Evolutionary conservation across 495 filamentous ascomycete genomes (phyloP), one percentile per base, ranked within the genome.

Genomic region (Friedmanniomyces endolithicus): DNA sequence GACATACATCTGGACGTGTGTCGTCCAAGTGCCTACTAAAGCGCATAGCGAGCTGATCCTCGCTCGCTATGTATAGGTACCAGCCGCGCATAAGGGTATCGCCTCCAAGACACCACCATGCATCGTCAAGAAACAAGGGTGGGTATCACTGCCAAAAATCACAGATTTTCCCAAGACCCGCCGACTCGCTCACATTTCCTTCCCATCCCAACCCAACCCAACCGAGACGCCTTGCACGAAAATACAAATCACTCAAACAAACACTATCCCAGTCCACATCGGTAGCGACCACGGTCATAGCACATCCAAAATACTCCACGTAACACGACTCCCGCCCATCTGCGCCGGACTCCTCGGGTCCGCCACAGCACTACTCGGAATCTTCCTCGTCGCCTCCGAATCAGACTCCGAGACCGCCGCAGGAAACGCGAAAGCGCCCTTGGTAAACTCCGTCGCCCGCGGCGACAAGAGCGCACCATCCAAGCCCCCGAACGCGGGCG

Each of bases 301-400:
- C 16, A 74, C 68, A 58, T 74, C 71, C 47, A 65, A 66, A 51
- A 86, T 86, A 24, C 75, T 83, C 48, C 82, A 69, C 39, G 78
- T 76, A 51, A 86, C 84, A n/a, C 81, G 81, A 12, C 75, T 80
- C 62, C 79, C 78, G 6, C 81, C 82, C 56, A 71, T 74, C 14
- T 76, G 78, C 0, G 79, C 78, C 7, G 83, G 83, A 58, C 80
- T 84, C 34, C 83, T 64, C 4, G 83, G 83, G 57, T 86, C 83
- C 8, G 72, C 71, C 2, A 67, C 67, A 27, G 74, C 65, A 24
- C 65, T 51, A 8, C 71, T 75, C 11, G 64, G 52, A 8, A 48
- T 44, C 6, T 25, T 29, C 16, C 46, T 31, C 25, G 57, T 62
- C 25, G 50, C 40, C 3, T 48, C 46, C 29, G 56, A 2, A n/a